These are phyloP conservation scores for Chiua sp. DNA, from an alignment of 1,284 basidiomycete species.

Conservation along the genomic window DNA sequence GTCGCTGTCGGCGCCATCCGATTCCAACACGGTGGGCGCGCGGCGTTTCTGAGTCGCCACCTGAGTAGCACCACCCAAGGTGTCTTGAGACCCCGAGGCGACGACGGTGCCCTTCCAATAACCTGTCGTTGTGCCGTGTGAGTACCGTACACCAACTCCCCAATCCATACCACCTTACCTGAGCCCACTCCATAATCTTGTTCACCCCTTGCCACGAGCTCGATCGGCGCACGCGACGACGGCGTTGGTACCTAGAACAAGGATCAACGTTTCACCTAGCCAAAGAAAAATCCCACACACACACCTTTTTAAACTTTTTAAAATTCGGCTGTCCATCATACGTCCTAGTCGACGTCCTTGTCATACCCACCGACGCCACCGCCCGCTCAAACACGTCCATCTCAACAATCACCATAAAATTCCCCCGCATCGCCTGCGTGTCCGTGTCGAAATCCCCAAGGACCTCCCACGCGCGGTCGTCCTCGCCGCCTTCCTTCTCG, in stretches of 20 bases:
- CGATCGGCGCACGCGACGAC: slow-evolving; percentile 47
- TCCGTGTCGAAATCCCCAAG: slow-evolving; percentile 75
- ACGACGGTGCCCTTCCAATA: slow-evolving; percentile 54
- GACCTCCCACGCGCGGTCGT: slow-evolving; percentile 64
- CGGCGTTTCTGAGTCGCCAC: slow-evolving; percentile 25
- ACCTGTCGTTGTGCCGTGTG: slow-evolving; percentile 41
- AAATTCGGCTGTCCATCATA: slow-evolving; percentile 75
- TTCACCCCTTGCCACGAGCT: slow-evolving; percentile 56
- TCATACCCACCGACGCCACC: slow-evolving; percentile 6
- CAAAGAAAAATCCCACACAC: too few relatives aligned
- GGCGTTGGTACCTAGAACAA: slow-evolving; percentile 35
- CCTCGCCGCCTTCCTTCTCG: too few relatives aligned
- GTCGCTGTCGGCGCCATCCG: slow-evolving; percentile 32
- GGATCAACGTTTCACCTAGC: too few relatives aligned
- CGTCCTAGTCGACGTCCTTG: slow-evolving; percentile 35
- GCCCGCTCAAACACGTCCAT: slow-evolving; percentile 55
- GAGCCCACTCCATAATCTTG: slow-evolving; percentile 62
- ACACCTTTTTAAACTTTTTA: slow-evolving; percentile 87
- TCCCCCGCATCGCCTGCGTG: slow-evolving; percentile 70
- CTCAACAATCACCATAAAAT: slow-evolving; percentile 87
- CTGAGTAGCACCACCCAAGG: slow-evolving; percentile 21
- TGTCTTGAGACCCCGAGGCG: slow-evolving; percentile 21
- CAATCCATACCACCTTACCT: slow-evolving; percentile 42
- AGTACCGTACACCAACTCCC: background rate
- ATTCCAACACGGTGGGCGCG: slow-evolving; percentile 32